A percentile compares a stretch with the other conserved stretches of the same genome.
Evolutionary conservation across 2,329 filamentous ascomycete genomes (phyloP).

Genomic region (Cylindrodendrum hubeiense): DNA sequence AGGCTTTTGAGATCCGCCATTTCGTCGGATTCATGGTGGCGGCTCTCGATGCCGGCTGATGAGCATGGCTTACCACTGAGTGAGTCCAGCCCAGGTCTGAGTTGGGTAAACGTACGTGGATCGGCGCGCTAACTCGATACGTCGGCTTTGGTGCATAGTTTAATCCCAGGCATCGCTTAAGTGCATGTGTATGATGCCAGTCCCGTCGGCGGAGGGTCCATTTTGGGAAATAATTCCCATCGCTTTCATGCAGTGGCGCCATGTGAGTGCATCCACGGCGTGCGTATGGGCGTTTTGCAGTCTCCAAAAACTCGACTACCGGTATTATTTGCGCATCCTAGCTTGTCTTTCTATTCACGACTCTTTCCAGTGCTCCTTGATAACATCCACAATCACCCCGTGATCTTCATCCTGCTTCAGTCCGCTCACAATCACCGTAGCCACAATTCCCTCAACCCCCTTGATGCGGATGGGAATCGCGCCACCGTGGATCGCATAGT

Average conservation of each 20-base stretch:
- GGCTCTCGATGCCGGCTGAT: slow-evolving; percentile 19
- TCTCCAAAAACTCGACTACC: too few relatives aligned
- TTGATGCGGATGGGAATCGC: slow-evolving; percentile 78
- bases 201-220: background rate
- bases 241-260: background rate
- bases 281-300: background rate
- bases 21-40: slow-evolving; percentile 44
- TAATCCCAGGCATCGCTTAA: slow-evolving; percentile 1
- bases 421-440: slow-evolving; percentile 81
- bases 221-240: background rate
- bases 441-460: slow-evolving; percentile 82
- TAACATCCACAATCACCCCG: slow-evolving; percentile 77
- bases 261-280: background rate
- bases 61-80: slow-evolving; percentile 30
- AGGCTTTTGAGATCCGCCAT: slow-evolving; percentile 51
- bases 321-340: background rate
- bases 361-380: slow-evolving; percentile 64
- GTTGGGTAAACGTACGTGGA: slow-evolving; percentile 9
- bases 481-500: slow-evolving; percentile 84
- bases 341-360: background rate
- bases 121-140: slow-evolving; percentile 3
- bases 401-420: slow-evolving; percentile 84
- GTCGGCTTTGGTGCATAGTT: slow-evolving; percentile 15
- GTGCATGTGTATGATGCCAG: background rate
- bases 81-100: slow-evolving; percentile 10